Evolutionary conservation across 2,329 filamentous ascomycete species (phyloP), one percentile per base, ranked within the genome.

Genomic region (Paraconiothyrium brasiliense): DNA sequence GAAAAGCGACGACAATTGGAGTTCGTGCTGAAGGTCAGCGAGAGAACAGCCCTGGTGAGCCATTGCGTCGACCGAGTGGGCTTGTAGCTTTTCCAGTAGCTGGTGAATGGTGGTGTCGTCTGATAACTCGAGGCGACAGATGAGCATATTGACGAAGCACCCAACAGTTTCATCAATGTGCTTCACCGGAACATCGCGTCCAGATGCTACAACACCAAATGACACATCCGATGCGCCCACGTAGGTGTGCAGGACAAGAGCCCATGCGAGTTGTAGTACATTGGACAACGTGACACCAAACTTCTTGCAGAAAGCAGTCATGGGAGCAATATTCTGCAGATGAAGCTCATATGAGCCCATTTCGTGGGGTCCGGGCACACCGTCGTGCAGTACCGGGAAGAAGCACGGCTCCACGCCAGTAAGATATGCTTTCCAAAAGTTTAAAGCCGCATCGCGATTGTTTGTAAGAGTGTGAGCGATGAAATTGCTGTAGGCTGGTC

Each of bases 61-160:
- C 61, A 86, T 76, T 46, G 81, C 80, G 43, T 77, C 72, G 22
- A 84, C 76, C 20, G 83, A 82, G 58, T 85, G 80, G 13, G 74
- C 72, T 46, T 85, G 84, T 0, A 84, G 76, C 11, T 73, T 73
- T 34, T 81, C 79, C 0, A 84, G 73, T 0, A 81, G 70, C 11
- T 82, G 78, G 2, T 69, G 61, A 10, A 86, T 68, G 13, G 71
- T 49, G 68, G 76, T 57, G 49, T 78, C 58, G 67, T 74, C 57
- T 51, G 73, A 59, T 70, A 84, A 65, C 58, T 76, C 69, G 4
- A 86, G 75, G 6, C 82, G 80, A 60, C 81, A 85, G 49, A 85
- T 82, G 2, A 87, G 78, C 81, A 87, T 86, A 57, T 85, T 86
- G 61, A 87, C 84, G 51, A 86, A 84, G 10, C 81, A 78, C 0